These are phyloP conservation scores for Saccharomycopsis phalli DNA, from an alignment of 1,139 yeast genomes.

Conservation along the genomic window DNA sequence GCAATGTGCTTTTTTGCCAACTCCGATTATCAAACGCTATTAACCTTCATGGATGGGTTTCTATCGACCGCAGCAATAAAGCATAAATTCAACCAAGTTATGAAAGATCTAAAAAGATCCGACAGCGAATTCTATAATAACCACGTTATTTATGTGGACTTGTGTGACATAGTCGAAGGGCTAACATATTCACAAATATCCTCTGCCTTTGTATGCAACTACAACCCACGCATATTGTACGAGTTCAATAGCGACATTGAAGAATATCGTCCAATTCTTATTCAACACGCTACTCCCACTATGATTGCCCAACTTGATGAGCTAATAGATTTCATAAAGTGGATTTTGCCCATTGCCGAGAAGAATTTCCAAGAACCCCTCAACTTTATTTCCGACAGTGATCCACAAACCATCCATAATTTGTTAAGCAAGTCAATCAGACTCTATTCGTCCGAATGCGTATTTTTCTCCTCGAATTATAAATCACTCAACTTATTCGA, in stretches of 20 bases:
- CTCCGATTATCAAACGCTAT: conserved; percentile 4
- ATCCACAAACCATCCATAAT: conserved; percentile 6
- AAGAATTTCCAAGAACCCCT: no score
- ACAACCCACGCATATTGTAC: conserved; percentile 1
- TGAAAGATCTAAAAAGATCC: not conserved
- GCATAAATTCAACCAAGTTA: not conserved
- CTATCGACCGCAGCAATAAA: conserved; percentile 1
- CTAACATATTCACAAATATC: not conserved
- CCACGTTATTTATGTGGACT: not conserved
- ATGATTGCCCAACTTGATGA: not conserved
- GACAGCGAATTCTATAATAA: not conserved
- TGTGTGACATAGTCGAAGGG: conserved; percentile 1
- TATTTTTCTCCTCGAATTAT: not conserved
- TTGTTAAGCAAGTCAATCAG: not conserved
- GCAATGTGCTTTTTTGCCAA: conserved; percentile 9
- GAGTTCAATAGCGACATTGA: conserved; percentile 6
- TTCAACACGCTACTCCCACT: not conserved
- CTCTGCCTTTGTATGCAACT: conserved; percentile 7
- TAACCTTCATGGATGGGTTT: conserved; percentile 7
- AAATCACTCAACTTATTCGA: not conserved
- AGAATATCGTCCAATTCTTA: not conserved
- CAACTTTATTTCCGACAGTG: conserved; percentile 2
- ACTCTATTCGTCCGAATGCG: conserved; percentile 5
- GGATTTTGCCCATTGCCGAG: not conserved
- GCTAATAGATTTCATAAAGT: not conserved